Evolutionary conservation across 768 basidiomycete genomes (phyloP), one percentile per base, ranked within the genome.

Genomic region (Cystobasidium onofrii): DNA sequence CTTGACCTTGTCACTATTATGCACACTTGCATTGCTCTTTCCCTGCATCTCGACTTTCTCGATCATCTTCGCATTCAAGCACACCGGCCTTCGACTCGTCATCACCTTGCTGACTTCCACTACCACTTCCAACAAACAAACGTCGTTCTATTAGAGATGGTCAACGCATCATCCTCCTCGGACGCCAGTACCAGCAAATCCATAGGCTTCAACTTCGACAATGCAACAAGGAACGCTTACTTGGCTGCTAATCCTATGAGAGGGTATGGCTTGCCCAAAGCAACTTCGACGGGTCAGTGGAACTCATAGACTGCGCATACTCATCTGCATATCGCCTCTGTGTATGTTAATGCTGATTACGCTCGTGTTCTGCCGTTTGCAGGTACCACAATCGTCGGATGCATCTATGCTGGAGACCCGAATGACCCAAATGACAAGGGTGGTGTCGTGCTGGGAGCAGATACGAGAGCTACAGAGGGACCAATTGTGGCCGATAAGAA

Each of bases 401-500:
- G 92, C 79, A 82, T 96, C 41, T 79, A 74, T 73, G 70, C 97
- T 90, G 82, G 92, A 79, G 95, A 96, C 4, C 88, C 98, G 77
- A 86, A 95, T 18, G 86, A 98, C 6, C 95, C 94, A 62, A 95
- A 95, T 13, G 96, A 98, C 82, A 98, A 96, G 0, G 94, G 91
- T 79, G 96, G 96, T 4, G 88, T 99, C 77, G 86, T 95, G 20
- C 86, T 99, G 4, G 96, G 95, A 57, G 96, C 96, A 17, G 96
- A 98, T 82, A 99, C 96, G 0, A 86, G 95, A 15, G 94, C 96
- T 2, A 98, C 96, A 0, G 91, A 88, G 75, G 96, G 95, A 0
- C 86, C 87, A 27, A 97, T 98, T 76, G 91, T 99, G 31, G 92
- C 92, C 0, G 95, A 98, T 84, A 98, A 99, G 87, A 99, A 99